Evolutionary conservation across 768 basidiomycete genomes (phyloP), one percentile per base, ranked within the genome.

Genomic region (Naganishia onofrii): DNA sequence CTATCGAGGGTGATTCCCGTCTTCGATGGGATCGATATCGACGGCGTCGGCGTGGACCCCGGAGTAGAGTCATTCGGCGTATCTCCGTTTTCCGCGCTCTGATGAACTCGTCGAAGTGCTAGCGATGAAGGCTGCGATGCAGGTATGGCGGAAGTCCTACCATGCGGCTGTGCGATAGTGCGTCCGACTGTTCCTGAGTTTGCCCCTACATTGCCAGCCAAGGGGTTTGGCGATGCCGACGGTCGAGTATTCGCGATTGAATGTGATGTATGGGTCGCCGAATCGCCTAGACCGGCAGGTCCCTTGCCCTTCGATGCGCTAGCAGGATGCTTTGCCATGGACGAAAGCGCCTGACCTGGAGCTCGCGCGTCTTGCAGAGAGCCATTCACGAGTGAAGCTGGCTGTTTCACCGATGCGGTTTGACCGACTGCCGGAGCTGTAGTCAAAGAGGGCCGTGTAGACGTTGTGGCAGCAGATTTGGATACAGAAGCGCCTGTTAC

Each of bases 51-150:
- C n/a, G 48, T 53, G 7, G 53, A 34, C 8, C n/a, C 65, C 10
- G 63, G 42, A 21, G 57, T 34, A 15, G 57, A 58, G 12, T 34
- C 63, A 44, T 65, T 65, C 23, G 38, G 23, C 31, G 23, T 65
- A n/a, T 9, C 36, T 32, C 48, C 65, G 10, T 32, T 38, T 32
- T 52, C 53, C n/a, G 29, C 48, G 34, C 23, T 34, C 19, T 52
- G 65, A 21, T 52, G 53, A 38, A 38, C 31, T 38, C 51, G 48
- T n/a, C 65, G 65, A 15, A 54, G 48, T 10, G 65, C 65, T 21
- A 54, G 65, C 29, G 65, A 52, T 23, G 51, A 48, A 9, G 51
- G 4, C 21, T 46, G 44, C 6, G 42, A 19, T 17, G 28, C 4
- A 34, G 65, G 3, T 19, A n/a, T 29, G 9, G 38, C 38, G 2